Percentiles rank a stretch among this genome's conserved stretches.
These are phyloP conservation scores for Aspergillus saccharolyticus DNA, from an alignment of 495 filamentous ascomycete species.

Conservation along the genomic window DNA sequence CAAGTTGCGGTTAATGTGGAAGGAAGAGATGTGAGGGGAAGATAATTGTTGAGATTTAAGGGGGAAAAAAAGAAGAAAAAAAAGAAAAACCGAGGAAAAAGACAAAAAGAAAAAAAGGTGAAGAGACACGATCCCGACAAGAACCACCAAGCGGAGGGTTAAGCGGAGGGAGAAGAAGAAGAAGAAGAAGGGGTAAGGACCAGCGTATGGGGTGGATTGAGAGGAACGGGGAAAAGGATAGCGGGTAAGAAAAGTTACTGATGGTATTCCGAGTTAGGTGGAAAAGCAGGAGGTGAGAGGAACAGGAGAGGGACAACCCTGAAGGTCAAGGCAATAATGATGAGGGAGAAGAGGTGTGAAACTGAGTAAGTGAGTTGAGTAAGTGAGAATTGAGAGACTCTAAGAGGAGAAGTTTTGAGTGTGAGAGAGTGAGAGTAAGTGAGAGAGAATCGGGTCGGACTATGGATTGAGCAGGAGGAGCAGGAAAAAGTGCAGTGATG, in stretches of 20 bases:
- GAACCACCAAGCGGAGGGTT: conserved; percentile 1
- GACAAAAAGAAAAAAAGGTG: neutral
- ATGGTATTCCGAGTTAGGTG: neutral
- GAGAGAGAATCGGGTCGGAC: conserved; percentile 10
- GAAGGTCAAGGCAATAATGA: too few relatives aligned
- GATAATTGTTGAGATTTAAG: neutral
- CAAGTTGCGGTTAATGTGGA: neutral
- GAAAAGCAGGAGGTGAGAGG: neutral
- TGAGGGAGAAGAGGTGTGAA: too few relatives aligned
- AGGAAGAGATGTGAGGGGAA: neutral
- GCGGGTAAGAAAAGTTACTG: neutral
- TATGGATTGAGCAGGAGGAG: neutral
- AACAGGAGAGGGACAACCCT: neutral
- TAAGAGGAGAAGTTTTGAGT: conserved; percentile 3
- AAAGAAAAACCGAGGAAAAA: conserved; percentile 1
- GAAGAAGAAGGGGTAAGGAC: neutral
- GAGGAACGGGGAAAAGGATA: conserved; percentile 6
- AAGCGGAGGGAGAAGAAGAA: neutral
- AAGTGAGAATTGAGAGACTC: conserved; percentile 5
- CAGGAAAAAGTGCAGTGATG: neutral
- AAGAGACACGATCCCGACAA: neutral
- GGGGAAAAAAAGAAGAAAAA: conserved; percentile 1
- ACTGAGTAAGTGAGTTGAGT: neutral
- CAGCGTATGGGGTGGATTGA: neutral
- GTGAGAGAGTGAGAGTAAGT: conserved; percentile 5